Evolutionary conservation across 2,329 filamentous ascomycete species (phyloP).

Genomic region (Onygena corvina): DNA sequence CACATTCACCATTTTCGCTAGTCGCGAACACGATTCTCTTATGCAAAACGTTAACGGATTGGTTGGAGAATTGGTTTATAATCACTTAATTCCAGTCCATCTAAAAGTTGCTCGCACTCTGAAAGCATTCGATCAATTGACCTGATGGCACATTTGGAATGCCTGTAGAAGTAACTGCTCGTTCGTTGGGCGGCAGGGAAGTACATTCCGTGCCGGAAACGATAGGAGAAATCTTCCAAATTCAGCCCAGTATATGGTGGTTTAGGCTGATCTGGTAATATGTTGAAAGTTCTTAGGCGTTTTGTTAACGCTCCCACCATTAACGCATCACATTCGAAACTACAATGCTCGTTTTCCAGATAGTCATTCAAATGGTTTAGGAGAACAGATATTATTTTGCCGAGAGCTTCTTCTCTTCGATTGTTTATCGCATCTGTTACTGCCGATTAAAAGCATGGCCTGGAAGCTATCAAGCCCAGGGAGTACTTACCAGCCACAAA

Average conservation of each 20-base stretch:
- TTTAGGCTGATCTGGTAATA: slow-evolving; percentile 14
- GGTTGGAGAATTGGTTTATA: slow-evolving; percentile 3
- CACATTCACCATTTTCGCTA: too few species aligned
- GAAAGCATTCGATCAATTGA: slow-evolving; percentile 14
- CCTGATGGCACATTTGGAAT: slow-evolving; percentile 16
- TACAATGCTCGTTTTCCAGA: slow-evolving; percentile 16
- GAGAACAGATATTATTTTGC: slow-evolving; percentile 12
- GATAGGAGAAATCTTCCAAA: slow-evolving; percentile 16
- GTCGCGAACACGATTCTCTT: too few species aligned
- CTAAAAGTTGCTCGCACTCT: slow-evolving; percentile 13
- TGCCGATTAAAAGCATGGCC: neutral
- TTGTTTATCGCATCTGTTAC: slow-evolving; percentile 13
- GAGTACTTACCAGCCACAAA: slow-evolving; percentile 13
- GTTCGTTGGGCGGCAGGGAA: slow-evolving; percentile 16
- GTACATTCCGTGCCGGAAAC: slow-evolving; percentile 15
- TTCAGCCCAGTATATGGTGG: slow-evolving; percentile 14
- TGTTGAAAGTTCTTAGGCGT: slow-evolving; percentile 12
- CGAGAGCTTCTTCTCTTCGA: slow-evolving; percentile 13
- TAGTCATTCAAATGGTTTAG: slow-evolving; percentile 15
- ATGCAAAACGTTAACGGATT: neutral
- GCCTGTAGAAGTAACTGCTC: slow-evolving; percentile 15
- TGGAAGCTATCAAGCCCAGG: neutral
- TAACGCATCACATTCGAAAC: slow-evolving; percentile 16
- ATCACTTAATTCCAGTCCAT: slow-evolving; percentile 13
- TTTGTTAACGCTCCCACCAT: slow-evolving; percentile 16